Evolutionary conservation across 1,139 yeast species (phyloP).

Genomic region (Scheffersomyces segobiensis): DNA sequence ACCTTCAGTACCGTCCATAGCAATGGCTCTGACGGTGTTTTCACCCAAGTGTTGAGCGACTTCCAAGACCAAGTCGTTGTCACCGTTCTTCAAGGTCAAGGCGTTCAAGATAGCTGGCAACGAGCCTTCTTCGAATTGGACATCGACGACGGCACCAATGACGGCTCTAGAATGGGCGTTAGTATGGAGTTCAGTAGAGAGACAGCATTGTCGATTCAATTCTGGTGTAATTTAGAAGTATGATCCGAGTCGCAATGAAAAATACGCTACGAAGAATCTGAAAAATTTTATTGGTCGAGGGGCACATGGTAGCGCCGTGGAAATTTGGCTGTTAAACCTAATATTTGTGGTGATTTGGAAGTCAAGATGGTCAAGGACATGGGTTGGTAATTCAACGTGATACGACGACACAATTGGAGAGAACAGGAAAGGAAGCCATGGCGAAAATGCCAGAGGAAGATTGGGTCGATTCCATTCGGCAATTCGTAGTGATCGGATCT

Average conservation of each 20-base stretch:
- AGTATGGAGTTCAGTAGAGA: constrained; percentile 15
- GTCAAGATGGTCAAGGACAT: not conserved
- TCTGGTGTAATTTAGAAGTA: not conserved
- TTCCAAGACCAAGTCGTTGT: constrained; percentile 82
- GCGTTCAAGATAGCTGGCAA: constrained; percentile 98
- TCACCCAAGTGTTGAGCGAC: constrained; percentile 99
- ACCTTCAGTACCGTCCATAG: constrained; percentile 99
- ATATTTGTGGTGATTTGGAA: not conserved
- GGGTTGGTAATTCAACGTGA: not conserved
- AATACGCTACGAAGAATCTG: constrained; percentile 8
- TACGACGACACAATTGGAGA: too few relatives aligned
- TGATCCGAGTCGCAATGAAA: not conserved
- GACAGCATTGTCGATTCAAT: not conserved
- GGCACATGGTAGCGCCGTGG: not conserved
- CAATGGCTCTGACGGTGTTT: constrained; percentile 99
- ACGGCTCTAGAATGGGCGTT: constrained; percentile 68
- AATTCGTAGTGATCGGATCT: too few relatives aligned
- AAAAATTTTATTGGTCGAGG: constrained; percentile 34
- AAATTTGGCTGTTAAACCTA: not conserved
- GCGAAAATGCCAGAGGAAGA: not conserved
- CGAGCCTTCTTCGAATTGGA: constrained; percentile 96
- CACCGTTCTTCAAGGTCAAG: constrained; percentile 75
- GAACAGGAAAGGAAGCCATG: not conserved
- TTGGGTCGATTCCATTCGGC: too few relatives aligned
- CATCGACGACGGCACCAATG: constrained; percentile 99